These are phyloP conservation scores for Moesziomyces sp. DNA, from an alignment of 1,284 basidiomycete genomes.

Conservation along the genomic window DNA sequence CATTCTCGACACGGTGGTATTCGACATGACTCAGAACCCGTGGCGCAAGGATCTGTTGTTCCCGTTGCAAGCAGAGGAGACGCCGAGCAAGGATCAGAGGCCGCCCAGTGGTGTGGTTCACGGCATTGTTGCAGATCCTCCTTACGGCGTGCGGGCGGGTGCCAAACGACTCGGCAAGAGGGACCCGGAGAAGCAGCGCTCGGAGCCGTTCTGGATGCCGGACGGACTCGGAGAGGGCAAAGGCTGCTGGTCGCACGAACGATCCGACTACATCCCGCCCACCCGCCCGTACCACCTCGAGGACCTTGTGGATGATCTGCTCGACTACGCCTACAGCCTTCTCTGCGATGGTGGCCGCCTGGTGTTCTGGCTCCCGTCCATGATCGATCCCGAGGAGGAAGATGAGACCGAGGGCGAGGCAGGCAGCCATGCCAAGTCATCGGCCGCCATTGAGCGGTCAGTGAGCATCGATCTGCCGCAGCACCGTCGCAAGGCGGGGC, in stretches of 20 bases:
- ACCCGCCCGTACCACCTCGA: constrained; percentile 93
- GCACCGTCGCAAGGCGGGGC: constrained; percentile 36
- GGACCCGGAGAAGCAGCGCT: constrained; percentile 66
- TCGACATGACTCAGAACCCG: constrained; percentile 88
- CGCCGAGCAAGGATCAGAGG: background rate
- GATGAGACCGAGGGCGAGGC: constrained; percentile 38
- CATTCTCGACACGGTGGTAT: constrained; percentile 86
- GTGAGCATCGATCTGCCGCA: constrained; percentile 75
- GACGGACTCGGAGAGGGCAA: constrained; percentile 56
- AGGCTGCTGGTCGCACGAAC: constrained; percentile 55
- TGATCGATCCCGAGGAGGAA: constrained; percentile 53
- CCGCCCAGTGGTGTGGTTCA: constrained; percentile 78
- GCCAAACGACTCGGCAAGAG: constrained; percentile 89
- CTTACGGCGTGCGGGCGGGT: constrained; percentile 94
- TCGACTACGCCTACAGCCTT: constrained; percentile 83
- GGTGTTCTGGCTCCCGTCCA: constrained; percentile 77
- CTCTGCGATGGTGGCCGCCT: constrained; percentile 86
- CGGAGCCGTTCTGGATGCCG: constrained; percentile 63
- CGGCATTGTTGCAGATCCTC: constrained; percentile 74
- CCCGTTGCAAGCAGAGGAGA: constrained; percentile 7
- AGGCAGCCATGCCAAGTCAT: constrained; percentile 71
- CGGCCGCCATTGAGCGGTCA: constrained; percentile 29
- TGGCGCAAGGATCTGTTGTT: constrained; percentile 73
- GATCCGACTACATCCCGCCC: constrained; percentile 72
- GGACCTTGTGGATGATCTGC: constrained; percentile 81